Base-by-base conservation (phyloP, 371 early-diverging fungal species). In the Rhizopus sp. region DNA sequence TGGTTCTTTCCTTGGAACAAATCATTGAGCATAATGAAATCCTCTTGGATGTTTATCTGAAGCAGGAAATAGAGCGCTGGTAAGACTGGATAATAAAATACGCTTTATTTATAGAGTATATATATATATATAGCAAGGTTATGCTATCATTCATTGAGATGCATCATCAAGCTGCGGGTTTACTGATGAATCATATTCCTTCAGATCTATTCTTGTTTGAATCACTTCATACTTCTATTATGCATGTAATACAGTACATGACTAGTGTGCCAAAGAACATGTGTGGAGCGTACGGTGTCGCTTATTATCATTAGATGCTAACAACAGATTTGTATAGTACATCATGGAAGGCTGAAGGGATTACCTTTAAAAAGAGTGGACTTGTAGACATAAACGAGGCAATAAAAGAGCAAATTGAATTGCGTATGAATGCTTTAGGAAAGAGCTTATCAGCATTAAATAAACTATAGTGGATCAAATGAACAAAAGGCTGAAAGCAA, bases 11-110 rank as follows among this genome's bases (percentile, higher is more conserved):
- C 3, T 15, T 41, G 6, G 41, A 41, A 41, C n/a, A 41, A 6
- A 41, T 41, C 1, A 41, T 41, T n/a, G 41, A 41, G n/a, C 41
- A 41, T n/a, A 41, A 41, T 15, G 41, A 41, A 41, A 15, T 41
- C 6, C 41, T 41, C 13, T 15, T 41, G n/a, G n/a, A 41, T 41
- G 10, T 41, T n/a, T 6, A n/a, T 41, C 6, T 41, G 15, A 41
- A 41, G 13, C 41, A 41, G 15, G 41, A 41, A 41, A 15, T 15
- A 13, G 15, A 15, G 10, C 6, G 13, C 15, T 41, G 41, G 41
- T 41, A 41, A 41, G 15, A 23, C 23, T 23, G 23, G 23, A 15
- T n/a, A 41, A n/a, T 5, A n/a, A n/a, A 12, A 13, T 13, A n/a
- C 15, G 3, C 15, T 6, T 41, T 15, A 12, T 41, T 41, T 41